A percentile compares a stretch with the other conserved stretches of the same genome.
These are phyloP conservation scores for Colletotrichum echinochloae DNA, from an alignment of 2,329 filamentous ascomycete genomes.

Conservation along the genomic window DNA sequence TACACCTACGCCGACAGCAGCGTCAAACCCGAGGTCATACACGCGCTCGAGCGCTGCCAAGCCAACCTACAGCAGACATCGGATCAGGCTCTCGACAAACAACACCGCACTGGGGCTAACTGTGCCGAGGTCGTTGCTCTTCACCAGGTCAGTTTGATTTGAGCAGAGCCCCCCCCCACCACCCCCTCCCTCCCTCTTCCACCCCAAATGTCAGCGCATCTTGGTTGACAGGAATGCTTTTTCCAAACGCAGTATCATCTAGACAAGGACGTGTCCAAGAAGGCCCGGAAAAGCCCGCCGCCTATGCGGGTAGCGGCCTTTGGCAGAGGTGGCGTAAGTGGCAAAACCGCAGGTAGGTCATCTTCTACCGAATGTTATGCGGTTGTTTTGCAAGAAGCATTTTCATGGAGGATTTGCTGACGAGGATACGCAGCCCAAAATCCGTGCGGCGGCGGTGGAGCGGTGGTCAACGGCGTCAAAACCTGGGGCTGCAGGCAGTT, in stretches of 20 bases:
- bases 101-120: not conserved
- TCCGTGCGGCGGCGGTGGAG: not conserved
- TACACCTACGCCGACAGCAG: not conserved
- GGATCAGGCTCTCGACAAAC: no score
- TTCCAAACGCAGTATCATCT: not conserved
- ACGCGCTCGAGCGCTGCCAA: not conserved
- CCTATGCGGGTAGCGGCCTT: not conserved
- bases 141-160: not conserved
- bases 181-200: no score
- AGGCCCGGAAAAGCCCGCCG: not conserved
- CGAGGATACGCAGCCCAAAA: not conserved
- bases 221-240: not conserved
- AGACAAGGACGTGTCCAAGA: not conserved
- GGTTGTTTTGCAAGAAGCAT: no score
- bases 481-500: slow-evolving; percentile 6
- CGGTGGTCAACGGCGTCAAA: not conserved
- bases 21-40: not conserved
- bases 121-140: not conserved
- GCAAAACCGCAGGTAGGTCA: not conserved
- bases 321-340: not conserved
- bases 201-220: no score
- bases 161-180: no score
- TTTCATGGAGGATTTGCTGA: not conserved
- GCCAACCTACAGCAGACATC: not conserved
- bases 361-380: no score